phyloP scores from a whole-genome alignment of 202 grass and related monocot genomes.

The Schoenoplectus tabernaemontani region DNA sequence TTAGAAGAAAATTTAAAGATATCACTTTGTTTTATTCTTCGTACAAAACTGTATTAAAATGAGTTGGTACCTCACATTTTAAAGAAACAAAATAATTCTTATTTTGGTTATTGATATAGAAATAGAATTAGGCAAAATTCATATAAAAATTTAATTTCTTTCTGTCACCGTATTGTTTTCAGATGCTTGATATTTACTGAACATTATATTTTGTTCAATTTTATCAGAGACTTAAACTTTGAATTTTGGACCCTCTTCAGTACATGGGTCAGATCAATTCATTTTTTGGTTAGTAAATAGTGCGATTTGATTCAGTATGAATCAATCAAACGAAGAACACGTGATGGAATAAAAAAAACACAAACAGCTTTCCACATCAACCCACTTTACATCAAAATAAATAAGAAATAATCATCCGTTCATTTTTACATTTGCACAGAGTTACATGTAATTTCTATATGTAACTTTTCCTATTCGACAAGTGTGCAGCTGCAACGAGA shows the following conservation, averaged over 20 bases:
- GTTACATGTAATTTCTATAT: conserved; percentile 50
- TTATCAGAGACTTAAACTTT: background rate
- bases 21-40: no score
- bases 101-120: no score
- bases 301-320: background rate
- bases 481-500: conserved; percentile 59
- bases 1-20: no score
- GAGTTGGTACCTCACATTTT: no score
- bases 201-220: no score
- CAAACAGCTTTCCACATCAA: conserved; percentile 26
- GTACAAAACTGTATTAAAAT: no score
- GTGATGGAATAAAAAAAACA: background rate
- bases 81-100: no score
- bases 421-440: conserved; percentile 90
- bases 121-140: no score
- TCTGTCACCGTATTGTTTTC: no score
- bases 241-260: background rate
- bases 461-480: conserved; percentile 56
- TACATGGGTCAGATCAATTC: background rate
- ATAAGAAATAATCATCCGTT: conserved; percentile 70
- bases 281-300: background rate
- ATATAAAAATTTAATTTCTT: no score
- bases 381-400: conserved; percentile 67
- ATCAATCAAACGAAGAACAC: background rate
- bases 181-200: no score